phyloP scores from a whole-genome alignment of 1,284 basidiomycete genomes.

The Xanthoconium separans region DNA sequence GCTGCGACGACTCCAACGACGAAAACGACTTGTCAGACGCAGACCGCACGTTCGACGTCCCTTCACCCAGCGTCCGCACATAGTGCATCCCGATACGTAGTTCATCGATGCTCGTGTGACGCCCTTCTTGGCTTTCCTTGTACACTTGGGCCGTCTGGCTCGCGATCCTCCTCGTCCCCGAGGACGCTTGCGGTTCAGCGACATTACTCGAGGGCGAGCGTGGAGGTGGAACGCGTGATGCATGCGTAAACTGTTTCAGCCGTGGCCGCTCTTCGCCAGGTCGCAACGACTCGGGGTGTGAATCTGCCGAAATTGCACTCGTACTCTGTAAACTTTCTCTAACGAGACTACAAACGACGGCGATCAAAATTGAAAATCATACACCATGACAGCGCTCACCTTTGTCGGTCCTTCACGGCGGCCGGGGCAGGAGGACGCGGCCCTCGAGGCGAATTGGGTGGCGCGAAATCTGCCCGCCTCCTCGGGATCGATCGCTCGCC shows the following conservation, averaged over 20 bases:
- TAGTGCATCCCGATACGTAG: constrained; percentile 67
- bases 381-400: constrained; percentile 17
- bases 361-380: neutral
- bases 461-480: constrained; percentile 62
- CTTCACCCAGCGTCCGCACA: constrained; percentile 63
- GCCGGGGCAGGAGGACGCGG: constrained; percentile 25
- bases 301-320: constrained; percentile 37
- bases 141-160: constrained; percentile 68
- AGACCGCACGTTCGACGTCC: constrained; percentile 46
- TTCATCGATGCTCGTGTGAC: constrained; percentile 50
- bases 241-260: constrained; percentile 72
- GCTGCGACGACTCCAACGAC: constrained; percentile 57
- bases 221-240: constrained; percentile 64
- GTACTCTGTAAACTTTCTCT: constrained; percentile 36
- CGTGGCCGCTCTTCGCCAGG: constrained; percentile 46
- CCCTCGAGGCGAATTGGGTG: constrained; percentile 42
- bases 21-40: constrained; percentile 49
- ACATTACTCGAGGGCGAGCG: constrained; percentile 36
- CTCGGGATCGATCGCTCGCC: constrained; percentile 63
- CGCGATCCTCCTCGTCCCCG: constrained; percentile 44
- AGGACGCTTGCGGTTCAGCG: constrained; percentile 25
- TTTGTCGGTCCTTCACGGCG: constrained; percentile 24
- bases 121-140: constrained; percentile 32
- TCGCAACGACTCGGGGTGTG: constrained; percentile 30
- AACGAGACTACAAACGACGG: constrained; percentile 14